Evolutionary conservation across 2,329 filamentous ascomycete genomes (phyloP).

Genomic region (Paracamarosporium sp.): DNA sequence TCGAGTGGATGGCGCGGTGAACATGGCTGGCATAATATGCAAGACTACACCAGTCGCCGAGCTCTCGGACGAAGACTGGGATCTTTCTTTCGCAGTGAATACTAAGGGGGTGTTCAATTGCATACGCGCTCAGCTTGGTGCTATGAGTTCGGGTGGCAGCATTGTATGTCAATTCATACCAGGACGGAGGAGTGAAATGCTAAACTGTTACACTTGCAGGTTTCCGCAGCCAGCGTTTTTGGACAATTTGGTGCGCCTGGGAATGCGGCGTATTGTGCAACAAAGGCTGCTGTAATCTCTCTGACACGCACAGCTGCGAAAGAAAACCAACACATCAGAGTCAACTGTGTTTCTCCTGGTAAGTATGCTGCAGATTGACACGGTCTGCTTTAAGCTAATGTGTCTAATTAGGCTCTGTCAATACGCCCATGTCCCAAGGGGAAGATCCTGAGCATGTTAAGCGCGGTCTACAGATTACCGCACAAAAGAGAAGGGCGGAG

Average conservation of each 20-base stretch:
- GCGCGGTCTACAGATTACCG: slow-evolving; percentile 20
- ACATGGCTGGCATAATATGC: slow-evolving; percentile 48
- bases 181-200: neutral
- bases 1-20: slow-evolving; percentile 47
- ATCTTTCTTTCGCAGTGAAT: slow-evolving; percentile 45
- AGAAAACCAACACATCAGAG: slow-evolving; percentile 28
- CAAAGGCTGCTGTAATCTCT: slow-evolving; percentile 43
- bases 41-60: slow-evolving; percentile 17
- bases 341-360: slow-evolving; percentile 29
- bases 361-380: neutral
- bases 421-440: slow-evolving; percentile 26
- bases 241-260: slow-evolving; percentile 29
- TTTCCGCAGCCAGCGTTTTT: slow-evolving; percentile 34
- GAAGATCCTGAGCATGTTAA: slow-evolving; percentile 22
- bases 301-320: slow-evolving; percentile 38
- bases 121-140: slow-evolving; percentile 24
- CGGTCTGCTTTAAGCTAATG: neutral
- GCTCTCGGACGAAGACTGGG: slow-evolving; percentile 43
- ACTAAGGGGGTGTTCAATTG: slow-evolving; percentile 43
- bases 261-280: slow-evolving; percentile 33
- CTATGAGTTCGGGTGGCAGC: slow-evolving; percentile 19
- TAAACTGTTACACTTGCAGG: slow-evolving; percentile 3
- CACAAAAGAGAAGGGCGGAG: slow-evolving; percentile 22
- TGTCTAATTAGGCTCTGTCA: slow-evolving; percentile 17
- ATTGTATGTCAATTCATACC: slow-evolving; percentile 18